Base-by-base conservation (phyloP, 306 rosid species). In the Malus fusca region DNA sequence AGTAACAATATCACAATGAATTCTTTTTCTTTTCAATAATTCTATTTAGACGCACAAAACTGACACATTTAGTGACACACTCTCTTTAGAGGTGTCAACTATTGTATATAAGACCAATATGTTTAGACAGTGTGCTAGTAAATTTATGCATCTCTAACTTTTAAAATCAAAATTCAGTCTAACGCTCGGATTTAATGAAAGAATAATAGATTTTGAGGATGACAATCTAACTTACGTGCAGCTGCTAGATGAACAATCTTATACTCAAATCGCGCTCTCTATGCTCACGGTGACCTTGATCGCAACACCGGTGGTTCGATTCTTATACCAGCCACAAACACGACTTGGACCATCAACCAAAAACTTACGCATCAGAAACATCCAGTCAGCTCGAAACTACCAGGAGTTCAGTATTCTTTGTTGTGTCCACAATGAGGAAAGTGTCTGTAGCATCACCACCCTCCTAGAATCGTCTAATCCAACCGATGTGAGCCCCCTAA, bases 391-490 rank as follows among this genome's bases (percentile, higher is more conserved):
- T 15, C 58, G 74, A 0, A 48, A 55, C n/a, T 59, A 74, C 74
- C 53, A 55, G 10, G 85, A 86, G 53, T 79, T 85, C 21, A 48
- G 76, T 5, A 58, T 89, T 4, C 8, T 89, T 4, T 71, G 79
- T n/a, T 86, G 90, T 28, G 12, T 89, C 31, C 87, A 91, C 69
- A 66, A 28, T 11, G 89, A 89, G 69, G 86, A 77, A 67, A 86
- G 71, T 11, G 90, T 87, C 2, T 71, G 77, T 8, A 82, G 84
- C 51, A 66, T 84, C 11, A 84, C 84, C 26, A 7, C 83, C n/a
- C 75, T 91, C 6, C 25, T 87, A 2, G 92, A 91, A 51, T 81
- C 84, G 4, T 84, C 77, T 18, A 86, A 77, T 53, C 92, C 93
- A 0, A 19, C 68, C 0, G 11, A 13, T 7, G 43, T 23, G 1